Evolutionary conservation across 2,329 filamentous ascomycete species (phyloP), one percentile per base, ranked within the genome.

Genomic region (Fusarium subtropicale): DNA sequence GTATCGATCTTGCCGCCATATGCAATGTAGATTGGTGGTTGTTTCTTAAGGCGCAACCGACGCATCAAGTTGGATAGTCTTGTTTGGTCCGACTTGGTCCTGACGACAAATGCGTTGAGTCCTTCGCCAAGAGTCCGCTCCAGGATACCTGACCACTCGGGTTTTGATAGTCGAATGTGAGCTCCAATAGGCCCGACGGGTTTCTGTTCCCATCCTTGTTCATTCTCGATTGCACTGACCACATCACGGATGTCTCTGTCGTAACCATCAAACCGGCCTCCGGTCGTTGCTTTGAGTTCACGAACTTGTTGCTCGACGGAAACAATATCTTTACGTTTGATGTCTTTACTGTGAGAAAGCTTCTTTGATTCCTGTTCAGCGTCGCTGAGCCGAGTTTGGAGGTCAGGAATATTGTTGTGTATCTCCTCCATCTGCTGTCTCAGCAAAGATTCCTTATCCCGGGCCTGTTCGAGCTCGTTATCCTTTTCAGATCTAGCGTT

Each of bases 121-220:
- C 82, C 84, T 5, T 79, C 79, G n/a, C 92, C 92, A 46, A 97
- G 85, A 2, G 87, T 87, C 66, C 87, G 91, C 76, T 99, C 96
- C 16, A 99, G 79, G 44, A 97, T 89, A 1, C 88, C 86, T 2
- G 91, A 91, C 96, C 96, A 99, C 72, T 92, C 86, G 1, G 92
- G 91, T 70, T 95, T 90, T 36, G 89, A 81, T 26, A 99, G 82
- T 69, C 89, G 90, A 53, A 99, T 85, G 74, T 96, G 87, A 26
- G 89, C 83, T 31, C 94, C 96, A 16, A 98, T 83, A 1, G 96
- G 96, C 0, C 96, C 96, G 34, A 98, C 83, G 3, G 96, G 96
- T 66, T 86, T 90, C 44, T 87, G 82, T 26, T 83, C 81, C 75
- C 97, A 98, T 0, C 89, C 84, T 4, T 68, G 78, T 60, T 97